Evolutionary conservation across 331 rosid genomes (phyloP), one percentile per base, ranked within the genome.

Genomic region (Malus hybrid): DNA sequence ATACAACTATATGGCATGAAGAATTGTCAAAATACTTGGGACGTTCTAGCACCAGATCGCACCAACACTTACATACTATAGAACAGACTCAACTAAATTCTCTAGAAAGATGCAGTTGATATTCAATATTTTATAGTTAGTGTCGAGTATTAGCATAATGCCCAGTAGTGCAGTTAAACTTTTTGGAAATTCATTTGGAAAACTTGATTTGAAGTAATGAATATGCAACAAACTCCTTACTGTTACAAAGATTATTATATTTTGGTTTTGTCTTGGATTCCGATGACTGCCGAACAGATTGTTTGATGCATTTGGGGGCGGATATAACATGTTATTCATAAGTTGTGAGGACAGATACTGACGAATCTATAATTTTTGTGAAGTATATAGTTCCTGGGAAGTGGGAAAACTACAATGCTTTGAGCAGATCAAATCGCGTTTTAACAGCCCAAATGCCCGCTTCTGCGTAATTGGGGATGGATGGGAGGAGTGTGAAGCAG

Each of bases 341-440:
- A 64, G 70, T 71, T 83, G 72, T 31, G 33, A 62, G 28, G 62
- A 54, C 20, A 11, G 55, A 3, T 64, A 7, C 33, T 80, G 79
- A 79, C 27, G 42, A 27, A 65, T 69, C 56, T 6, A 28, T 67
- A 54, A 73, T 83, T 84, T 83, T 83, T 77, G 56, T 48, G 71
- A 92, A 93, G 97, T 93, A 46, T 93, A 93, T 83, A 93, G 98
- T 79, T 93, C 98, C 4, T 88, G 92, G 92, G 98, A 88, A 63
- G 97, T 87, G 73, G 97, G 97, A 44, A 93, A 93, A 76, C 46
- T 24, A 67, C 89, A 87, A 81, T 93, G 98, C 79, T 93, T 93
- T 72, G 81, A 29, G 73, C 91, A 92, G 97, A 88, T 93, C 80
- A 89, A 91, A 77, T 85, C 75, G 70, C 98, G 97, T 55, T 93